Percentiles rank a stretch among this genome's conserved stretches.
Evolutionary conservation across 495 filamentous ascomycete species (phyloP).

Genomic region (Penicillium subrubescens): DNA sequence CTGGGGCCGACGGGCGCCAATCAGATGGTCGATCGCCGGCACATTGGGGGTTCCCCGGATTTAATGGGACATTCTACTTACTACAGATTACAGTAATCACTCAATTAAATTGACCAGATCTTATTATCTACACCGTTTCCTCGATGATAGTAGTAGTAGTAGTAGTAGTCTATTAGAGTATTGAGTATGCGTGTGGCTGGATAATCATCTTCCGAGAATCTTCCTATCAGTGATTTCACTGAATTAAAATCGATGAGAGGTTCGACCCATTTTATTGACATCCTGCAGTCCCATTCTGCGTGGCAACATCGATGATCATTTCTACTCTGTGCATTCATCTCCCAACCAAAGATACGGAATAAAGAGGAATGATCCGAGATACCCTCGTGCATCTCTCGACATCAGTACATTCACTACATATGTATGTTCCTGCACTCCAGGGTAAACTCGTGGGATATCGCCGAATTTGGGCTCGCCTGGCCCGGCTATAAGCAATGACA

Average conservation of each 20-base stretch:
- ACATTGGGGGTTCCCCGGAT: slow-evolving; percentile 23
- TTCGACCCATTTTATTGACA: not conserved
- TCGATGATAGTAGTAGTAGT: not conserved
- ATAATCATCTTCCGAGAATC: not conserved
- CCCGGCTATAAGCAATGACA: slow-evolving; percentile 1
- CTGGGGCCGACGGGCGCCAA: slow-evolving; percentile 19
- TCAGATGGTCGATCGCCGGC: slow-evolving; percentile 16
- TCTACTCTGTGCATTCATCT: not conserved
- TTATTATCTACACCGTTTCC: not conserved
- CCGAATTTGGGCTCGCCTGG: not conserved
- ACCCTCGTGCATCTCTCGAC: not conserved
- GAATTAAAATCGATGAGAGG: too few species aligned
- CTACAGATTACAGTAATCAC: too few species aligned
- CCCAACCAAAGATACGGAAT: not conserved
- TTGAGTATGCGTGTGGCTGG: not conserved
- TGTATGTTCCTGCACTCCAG: too few species aligned
- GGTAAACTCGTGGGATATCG: not conserved
- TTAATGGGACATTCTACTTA: slow-evolving; percentile 22
- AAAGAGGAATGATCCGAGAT: not conserved
- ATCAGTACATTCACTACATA: too few species aligned
- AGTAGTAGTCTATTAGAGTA: too few species aligned
- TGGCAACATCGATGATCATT: not conserved
- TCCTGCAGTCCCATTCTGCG: not conserved
- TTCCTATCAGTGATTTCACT: not conserved
- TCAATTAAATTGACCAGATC: not conserved